A percentile compares a stretch with the other conserved stretches of the same genome.
Evolutionary conservation across 345 rosid genomes (phyloP).

Genomic region (Hibiscus syriacus): DNA sequence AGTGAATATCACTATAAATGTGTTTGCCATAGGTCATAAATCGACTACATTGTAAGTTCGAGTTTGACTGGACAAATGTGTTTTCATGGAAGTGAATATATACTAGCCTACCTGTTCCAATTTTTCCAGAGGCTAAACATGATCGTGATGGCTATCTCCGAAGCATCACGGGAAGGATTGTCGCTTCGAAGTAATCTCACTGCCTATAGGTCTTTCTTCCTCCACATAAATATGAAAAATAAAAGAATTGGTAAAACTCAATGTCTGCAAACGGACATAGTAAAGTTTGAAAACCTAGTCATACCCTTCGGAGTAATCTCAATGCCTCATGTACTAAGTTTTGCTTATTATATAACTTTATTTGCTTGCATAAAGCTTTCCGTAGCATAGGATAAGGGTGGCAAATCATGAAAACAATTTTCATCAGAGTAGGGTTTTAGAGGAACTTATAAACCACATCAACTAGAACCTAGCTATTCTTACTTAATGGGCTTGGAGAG

Average conservation of each 20-base stretch:
- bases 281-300: too few relatives aligned
- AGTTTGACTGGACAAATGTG: background rate
- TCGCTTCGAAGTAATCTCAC: slow-evolving; percentile 81
- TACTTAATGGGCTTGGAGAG: background rate
- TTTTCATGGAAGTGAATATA: background rate
- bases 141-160: slow-evolving; percentile 15
- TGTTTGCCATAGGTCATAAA: slow-evolving; percentile 60
- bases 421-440: too few relatives aligned
- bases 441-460: background rate
- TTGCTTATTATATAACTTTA: too few relatives aligned
- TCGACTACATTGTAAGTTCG: background rate
- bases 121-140: background rate
- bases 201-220: slow-evolving; percentile 80
- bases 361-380: too few relatives aligned
- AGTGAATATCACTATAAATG: slow-evolving; percentile 87
- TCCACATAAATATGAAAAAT: background rate
- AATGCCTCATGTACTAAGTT: too few relatives aligned
- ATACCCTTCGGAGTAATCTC: too few relatives aligned
- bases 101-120: background rate
- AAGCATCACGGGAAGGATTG: slow-evolving; percentile 82
- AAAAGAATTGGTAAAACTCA: too few relatives aligned
- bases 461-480: background rate
- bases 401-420: too few relatives aligned
- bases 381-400: too few relatives aligned
- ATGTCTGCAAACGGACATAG: too few relatives aligned